Conservation (phyloP, 108 stramenopile species). For the Pseudonitzschia multiseries region DNA sequence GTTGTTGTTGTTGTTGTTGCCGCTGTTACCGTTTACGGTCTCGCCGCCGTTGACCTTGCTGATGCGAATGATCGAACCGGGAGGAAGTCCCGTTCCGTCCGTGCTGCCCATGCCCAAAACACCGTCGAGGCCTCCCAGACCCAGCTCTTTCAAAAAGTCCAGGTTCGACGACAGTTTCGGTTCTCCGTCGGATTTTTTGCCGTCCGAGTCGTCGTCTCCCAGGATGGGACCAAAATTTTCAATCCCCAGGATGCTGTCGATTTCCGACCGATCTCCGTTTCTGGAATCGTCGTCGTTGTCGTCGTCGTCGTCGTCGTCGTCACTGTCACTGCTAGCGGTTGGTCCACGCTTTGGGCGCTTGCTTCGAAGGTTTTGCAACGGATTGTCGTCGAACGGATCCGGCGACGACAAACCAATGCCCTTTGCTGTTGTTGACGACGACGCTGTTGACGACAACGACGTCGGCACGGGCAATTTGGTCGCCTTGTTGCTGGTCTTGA, state of each 20-base stretch:
- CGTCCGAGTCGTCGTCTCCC: conserved; percentile 36
- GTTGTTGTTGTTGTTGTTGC: conserved; percentile 25
- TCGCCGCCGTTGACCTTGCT: conserved; percentile 33
- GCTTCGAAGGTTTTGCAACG: background rate
- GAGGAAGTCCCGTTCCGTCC: conserved; percentile 40
- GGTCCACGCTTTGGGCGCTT: background rate
- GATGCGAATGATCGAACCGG: conserved; percentile 42
- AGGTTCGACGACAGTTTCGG: conserved; percentile 41
- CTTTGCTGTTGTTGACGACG: background rate
- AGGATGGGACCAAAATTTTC: conserved; percentile 45
- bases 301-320: background rate
- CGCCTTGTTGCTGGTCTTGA: conserved; percentile 16
- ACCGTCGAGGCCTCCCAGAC: conserved; percentile 36
- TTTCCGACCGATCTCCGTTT: conserved; percentile 17
- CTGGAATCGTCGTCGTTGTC: conserved; percentile 1
- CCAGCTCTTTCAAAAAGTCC: conserved; percentile 46
- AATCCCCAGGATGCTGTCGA: conserved; percentile 47
- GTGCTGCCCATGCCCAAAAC: conserved; percentile 32
- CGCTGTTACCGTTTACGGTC: conserved; percentile 30
- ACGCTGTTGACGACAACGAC: background rate
- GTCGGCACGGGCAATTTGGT: background rate
- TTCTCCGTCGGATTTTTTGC: conserved; percentile 14
- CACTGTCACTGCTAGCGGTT: background rate
- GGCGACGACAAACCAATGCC: background rate
- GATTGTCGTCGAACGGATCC: conserved; percentile 7